Base-by-base conservation (phyloP, 2,329 filamentous ascomycete species). In the Neopestalotiopsis sp. region DNA sequence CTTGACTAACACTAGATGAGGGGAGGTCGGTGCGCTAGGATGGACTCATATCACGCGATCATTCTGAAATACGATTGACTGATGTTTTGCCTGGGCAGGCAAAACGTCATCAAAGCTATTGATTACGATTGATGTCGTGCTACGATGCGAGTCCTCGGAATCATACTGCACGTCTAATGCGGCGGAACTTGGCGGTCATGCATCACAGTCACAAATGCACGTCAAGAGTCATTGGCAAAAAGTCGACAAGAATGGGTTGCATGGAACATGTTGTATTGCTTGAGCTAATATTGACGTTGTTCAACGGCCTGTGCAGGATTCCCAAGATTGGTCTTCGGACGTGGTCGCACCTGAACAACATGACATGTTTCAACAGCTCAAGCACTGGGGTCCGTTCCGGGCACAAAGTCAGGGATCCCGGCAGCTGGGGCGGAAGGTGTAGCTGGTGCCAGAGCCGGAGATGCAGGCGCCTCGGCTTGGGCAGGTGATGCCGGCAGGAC, bases 31-130 rank as follows among this genome's bases (percentile, higher is more conserved):
- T 30, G 13, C 63, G 63, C 24, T 45, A 34, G 42, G 17, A 66
- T 66, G 10, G 13, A 45, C 63, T 66, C 63, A 66, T 66, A 66
- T 56, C 42, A 66, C 63, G 63, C 63, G 40, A 66, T 58, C 42
- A 49, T 14, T 12, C 32, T 30, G 20, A 45, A 32, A 28, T 14
- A 20, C 14, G 14, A 56, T 56, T 66, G 63, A 57, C 34, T 57
- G 30, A 28, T 56, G 42, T 17, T 32, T 14, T 3, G n/a, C 10
- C 34, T 38, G 10, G 34, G 34, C 34, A 38, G 34, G 24, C 24
- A 38, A 56, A 40, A 56, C 63, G 63, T 30, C 63, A 66, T 66
- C 13, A 14, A 62, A 20, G 20, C 17, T 32, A 38, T 14, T 40
- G n/a, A 62, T 62, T 62, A 40, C n/a, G 32, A 34, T 40, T 62